Percentiles rank a stretch among this genome's conserved stretches.
Conservation (phyloP, 2,329 filamentous ascomycete species). For the Arthrobotrys megalospora region DNA sequence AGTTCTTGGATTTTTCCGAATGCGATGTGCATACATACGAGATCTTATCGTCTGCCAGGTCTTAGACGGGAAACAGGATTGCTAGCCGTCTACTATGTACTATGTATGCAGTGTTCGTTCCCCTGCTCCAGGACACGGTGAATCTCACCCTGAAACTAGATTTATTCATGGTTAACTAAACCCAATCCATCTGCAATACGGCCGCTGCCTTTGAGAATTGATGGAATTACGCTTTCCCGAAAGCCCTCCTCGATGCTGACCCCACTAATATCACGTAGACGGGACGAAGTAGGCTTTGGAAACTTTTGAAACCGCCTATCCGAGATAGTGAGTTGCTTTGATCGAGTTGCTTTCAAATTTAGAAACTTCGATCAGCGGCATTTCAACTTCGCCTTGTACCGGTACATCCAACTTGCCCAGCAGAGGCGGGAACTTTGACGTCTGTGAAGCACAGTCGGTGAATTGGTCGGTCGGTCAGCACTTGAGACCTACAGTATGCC, state of each 20-base stretch:
- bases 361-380: constrained; percentile 37
- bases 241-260: constrained; percentile 54
- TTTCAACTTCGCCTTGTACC: constrained; percentile 26
- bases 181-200: constrained; percentile 23
- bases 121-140: constrained; percentile 4
- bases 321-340: constrained; percentile 34
- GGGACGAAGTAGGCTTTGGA: constrained; percentile 25
- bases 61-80: constrained; percentile 53
- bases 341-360: constrained; percentile 37
- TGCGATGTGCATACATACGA: constrained; percentile 39
- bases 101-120: constrained; percentile 20
- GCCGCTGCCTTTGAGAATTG: constrained; percentile 10
- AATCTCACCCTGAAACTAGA: constrained; percentile 48
- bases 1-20: constrained; percentile 44
- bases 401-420: constrained; percentile 31
- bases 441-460: background rate
- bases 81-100: constrained; percentile 32
- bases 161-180: constrained; percentile 22
- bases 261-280: constrained; percentile 6
- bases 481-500: constrained; percentile 12
- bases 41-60: constrained; percentile 51
- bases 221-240: constrained; percentile 42
- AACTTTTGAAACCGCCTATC: constrained; percentile 40
- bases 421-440: constrained; percentile 31
- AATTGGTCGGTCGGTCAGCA: constrained; percentile 2